phyloP scores from a whole-genome alignment of 306 rosid genomes.

The Adenanthera pavonina region DNA sequence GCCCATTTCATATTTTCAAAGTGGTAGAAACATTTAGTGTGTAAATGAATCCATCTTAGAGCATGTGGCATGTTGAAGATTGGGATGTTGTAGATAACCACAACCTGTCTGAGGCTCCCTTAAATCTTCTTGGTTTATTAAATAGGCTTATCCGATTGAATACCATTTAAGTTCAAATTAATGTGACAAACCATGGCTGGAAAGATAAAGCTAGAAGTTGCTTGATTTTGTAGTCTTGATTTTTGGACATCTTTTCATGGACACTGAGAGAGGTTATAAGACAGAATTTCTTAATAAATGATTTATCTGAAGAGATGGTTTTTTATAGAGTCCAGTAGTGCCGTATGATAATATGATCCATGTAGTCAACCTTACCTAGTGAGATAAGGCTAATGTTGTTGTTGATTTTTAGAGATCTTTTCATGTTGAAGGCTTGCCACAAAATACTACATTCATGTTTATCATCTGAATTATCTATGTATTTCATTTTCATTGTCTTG shows the following conservation, averaged over 20 bases:
- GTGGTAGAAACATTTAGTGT: not conserved
- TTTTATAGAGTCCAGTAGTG: no score
- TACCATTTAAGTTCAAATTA: not conserved
- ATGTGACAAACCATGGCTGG: not conserved
- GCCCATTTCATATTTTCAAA: no score
- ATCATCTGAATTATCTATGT: not conserved
- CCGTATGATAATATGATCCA: no score
- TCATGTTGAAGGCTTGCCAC: not conserved
- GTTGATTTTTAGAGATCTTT: no score
- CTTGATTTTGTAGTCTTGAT: not conserved
- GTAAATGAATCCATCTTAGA: not conserved
- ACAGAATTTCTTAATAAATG: no score
- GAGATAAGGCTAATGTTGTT: no score
- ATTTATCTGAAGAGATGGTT: no score
- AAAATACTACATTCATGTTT: not conserved
- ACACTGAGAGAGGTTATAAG: no score
- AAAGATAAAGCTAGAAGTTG: not conserved
- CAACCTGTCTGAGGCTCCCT: not conserved
- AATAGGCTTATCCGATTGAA: not conserved
- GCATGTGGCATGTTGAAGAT: not conserved
- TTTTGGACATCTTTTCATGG: not conserved
- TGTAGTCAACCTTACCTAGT: no score
- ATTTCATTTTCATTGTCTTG: not conserved
- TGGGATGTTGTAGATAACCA: not conserved
- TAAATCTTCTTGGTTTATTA: not conserved